phyloP scores from a whole-genome alignment of 176 grass and related monocot genomes.

The Bothriochloa decipiens region DNA sequence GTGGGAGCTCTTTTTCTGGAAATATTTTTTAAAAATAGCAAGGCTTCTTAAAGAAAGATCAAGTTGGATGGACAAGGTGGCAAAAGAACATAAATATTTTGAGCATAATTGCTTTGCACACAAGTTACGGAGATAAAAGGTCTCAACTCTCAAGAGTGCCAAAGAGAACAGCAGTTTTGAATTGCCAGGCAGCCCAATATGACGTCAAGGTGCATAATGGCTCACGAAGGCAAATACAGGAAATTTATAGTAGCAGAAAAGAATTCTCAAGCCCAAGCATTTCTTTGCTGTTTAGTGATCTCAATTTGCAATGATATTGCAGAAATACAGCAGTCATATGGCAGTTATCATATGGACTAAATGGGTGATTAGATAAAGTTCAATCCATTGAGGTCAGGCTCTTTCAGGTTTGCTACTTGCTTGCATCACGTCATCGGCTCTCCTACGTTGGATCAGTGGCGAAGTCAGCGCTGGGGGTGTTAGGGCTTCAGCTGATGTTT shows the following conservation, averaged over 20 bases:
- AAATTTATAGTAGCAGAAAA: constrained; percentile 7
- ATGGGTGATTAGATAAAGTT: not conserved
- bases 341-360: not conserved
- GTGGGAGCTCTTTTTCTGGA: constrained; percentile 70
- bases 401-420: not conserved
- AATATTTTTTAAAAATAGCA: constrained; percentile 29
- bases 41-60: constrained; percentile 12
- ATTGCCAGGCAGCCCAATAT: constrained; percentile 12
- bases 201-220: constrained; percentile 22
- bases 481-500: not conserved
- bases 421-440: not conserved
- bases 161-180: not conserved
- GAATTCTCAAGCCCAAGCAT: not conserved
- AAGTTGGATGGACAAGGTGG: not conserved
- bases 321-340: not conserved
- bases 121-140: not conserved
- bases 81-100: constrained; percentile 12
- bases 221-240: constrained; percentile 2
- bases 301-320: constrained; percentile 1
- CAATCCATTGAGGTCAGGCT: not conserved
- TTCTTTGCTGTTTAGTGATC: not conserved
- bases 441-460: not conserved
- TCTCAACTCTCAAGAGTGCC: not conserved
- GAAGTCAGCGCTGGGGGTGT: not conserved
- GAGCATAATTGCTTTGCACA: constrained; percentile 7